Evolutionary conservation across 2,329 filamentous ascomycete genomes (phyloP).

Genomic region (Balansia obtecta): DNA sequence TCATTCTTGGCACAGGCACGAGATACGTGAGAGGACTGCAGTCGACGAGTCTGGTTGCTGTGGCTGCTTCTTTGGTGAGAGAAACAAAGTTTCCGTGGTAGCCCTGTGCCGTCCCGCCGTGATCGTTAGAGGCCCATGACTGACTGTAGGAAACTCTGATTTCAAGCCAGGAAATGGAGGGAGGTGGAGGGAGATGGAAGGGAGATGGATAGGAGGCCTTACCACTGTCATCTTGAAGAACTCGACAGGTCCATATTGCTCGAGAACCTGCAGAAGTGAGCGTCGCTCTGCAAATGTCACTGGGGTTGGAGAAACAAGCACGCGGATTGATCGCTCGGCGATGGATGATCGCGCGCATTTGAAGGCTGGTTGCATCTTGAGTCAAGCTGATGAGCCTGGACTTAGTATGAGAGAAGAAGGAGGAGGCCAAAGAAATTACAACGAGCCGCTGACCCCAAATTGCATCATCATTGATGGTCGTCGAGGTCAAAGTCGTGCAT

Average conservation of each 20-base stretch:
- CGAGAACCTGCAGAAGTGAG: slow-evolving; percentile 38
- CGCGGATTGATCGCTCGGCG: slow-evolving; percentile 30
- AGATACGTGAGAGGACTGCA: slow-evolving; percentile 36
- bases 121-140: not conserved
- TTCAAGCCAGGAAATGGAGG: not conserved
- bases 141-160: not conserved
- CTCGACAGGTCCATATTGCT: slow-evolving; percentile 36
- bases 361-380: slow-evolving; percentile 7
- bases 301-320: slow-evolving; percentile 40
- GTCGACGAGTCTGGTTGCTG: slow-evolving; percentile 26
- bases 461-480: too few relatives aligned
- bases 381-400: not conserved
- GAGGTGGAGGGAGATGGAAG: not conserved
- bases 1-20: slow-evolving; percentile 18
- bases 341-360: slow-evolving; percentile 8
- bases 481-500: too few relatives aligned
- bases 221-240: slow-evolving; percentile 31
- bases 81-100: slow-evolving; percentile 37
- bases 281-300: slow-evolving; percentile 41
- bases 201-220: not conserved
- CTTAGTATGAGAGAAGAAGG: not conserved
- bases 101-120: slow-evolving; percentile 20
- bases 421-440: too few relatives aligned
- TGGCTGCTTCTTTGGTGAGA: slow-evolving; percentile 28
- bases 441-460: too few relatives aligned